These are phyloP conservation scores for Oryza punctata DNA, from an alignment of 176 grass and related monocot genomes.

Conservation along the genomic window DNA sequence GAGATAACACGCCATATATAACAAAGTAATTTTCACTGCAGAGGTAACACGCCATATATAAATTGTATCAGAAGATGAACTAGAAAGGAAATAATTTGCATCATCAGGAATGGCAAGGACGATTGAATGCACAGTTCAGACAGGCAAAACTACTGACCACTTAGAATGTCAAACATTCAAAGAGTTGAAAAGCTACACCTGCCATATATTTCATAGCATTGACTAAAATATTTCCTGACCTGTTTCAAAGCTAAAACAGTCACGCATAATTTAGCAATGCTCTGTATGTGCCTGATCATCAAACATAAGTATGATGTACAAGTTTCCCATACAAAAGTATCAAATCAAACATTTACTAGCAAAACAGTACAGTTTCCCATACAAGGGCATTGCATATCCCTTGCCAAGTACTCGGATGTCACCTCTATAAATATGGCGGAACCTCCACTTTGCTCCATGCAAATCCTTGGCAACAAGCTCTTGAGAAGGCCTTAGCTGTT, in stretches of 20 bases:
- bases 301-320: constrained; percentile 7
- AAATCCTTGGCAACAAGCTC: constrained; percentile 95
- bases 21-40: not conserved
- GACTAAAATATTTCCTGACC: not conserved
- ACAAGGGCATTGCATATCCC: not conserved
- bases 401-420: constrained; percentile 1
- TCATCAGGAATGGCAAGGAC: not conserved
- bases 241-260: constrained; percentile 1
- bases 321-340: constrained; percentile 9
- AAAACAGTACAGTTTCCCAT: no score
- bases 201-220: not conserved
- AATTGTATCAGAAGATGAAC: constrained; percentile 1
- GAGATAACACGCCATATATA: not conserved
- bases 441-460: constrained; percentile 83
- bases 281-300: not conserved
- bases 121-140: not conserved
- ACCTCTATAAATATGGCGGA: constrained; percentile 99
- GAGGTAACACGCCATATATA: not conserved
- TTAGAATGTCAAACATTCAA: not conserved
- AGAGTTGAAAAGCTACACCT: constrained; percentile 1
- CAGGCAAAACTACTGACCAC: not conserved
- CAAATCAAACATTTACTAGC: not conserved
- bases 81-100: not conserved
- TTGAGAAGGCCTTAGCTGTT: constrained; percentile 95
- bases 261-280: not conserved